A percentile compares a stretch with the other conserved stretches of the same genome.
Evolutionary conservation across 495 filamentous ascomycete genomes (phyloP).

Genomic region (Penicillium coffeae): DNA sequence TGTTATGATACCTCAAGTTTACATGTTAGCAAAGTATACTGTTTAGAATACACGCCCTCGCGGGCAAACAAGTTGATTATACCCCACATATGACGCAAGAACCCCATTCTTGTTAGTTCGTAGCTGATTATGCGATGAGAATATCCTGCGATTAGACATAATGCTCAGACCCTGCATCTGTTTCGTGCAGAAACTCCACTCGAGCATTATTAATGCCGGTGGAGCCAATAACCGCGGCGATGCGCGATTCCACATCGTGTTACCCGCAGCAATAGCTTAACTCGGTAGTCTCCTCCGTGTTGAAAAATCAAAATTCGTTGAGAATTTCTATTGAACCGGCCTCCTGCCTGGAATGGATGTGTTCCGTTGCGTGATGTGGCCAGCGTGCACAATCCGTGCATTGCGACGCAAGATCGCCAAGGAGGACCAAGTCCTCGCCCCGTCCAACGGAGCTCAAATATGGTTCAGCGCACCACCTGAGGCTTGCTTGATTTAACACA

Average conservation of each 20-base stretch:
- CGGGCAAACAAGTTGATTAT: too few relatives aligned
- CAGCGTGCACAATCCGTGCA: too few relatives aligned
- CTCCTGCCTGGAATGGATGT: conserved; percentile 25
- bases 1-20: neutral
- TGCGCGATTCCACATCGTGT: neutral
- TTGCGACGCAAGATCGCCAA: too few relatives aligned
- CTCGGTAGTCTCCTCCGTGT: conserved; percentile 16
- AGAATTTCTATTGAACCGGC: conserved; percentile 11
- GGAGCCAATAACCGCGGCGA: neutral
- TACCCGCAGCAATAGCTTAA: conserved; percentile 6
- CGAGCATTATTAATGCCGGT: neutral
- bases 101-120: neutral
- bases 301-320: conserved; percentile 12
- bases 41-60: neutral
- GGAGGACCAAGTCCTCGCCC: too few relatives aligned
- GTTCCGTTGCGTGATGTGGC: conserved; percentile 17
- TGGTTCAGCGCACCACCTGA: too few relatives aligned
- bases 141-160: too few relatives aligned
- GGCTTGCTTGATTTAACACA: too few relatives aligned
- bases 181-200: neutral
- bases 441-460: too few relatives aligned
- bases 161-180: too few relatives aligned
- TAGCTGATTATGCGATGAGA: too few relatives aligned
- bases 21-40: neutral
- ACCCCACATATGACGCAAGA: neutral